These are phyloP conservation scores for Annulohypoxylon stygium DNA, from an alignment of 495 filamentous ascomycete species.

Conservation along the genomic window DNA sequence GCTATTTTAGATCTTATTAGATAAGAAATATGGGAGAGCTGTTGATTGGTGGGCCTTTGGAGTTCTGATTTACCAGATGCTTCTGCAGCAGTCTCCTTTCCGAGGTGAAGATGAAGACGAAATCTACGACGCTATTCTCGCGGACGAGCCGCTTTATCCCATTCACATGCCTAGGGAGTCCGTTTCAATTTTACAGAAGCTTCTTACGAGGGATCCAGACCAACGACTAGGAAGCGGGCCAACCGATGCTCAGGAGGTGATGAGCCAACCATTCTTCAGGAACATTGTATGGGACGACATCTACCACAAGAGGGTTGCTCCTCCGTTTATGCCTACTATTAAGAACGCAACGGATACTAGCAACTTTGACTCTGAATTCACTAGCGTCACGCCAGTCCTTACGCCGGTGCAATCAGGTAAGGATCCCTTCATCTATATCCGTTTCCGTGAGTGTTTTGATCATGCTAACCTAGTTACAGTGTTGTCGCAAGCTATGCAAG, in stretches of 20 bases:
- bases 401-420: conserved; percentile 97
- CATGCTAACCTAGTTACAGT: conserved; percentile 67
- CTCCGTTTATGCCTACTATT: conserved; percentile 91
- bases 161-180: conserved; percentile 99
- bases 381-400: conserved; percentile 95
- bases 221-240: conserved; percentile 91
- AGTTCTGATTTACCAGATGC: conserved; percentile 99
- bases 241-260: conserved; percentile 98
- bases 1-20: conserved; percentile 83
- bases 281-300: conserved; percentile 99
- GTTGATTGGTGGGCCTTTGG: conserved; percentile 99
- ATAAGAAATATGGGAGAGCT: conserved; percentile 98
- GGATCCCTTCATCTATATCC: conserved; percentile 8
- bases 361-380: conserved; percentile 99
- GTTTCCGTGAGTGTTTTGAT: conserved; percentile 26
- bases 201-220: conserved; percentile 95
- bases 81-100: conserved; percentile 98
- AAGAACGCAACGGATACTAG: conserved; percentile 94
- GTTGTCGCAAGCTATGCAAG: conserved; percentile 98
- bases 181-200: conserved; percentile 97
- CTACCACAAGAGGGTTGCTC: conserved; percentile 89
- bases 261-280: conserved; percentile 98
- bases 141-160: conserved; percentile 96
- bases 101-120: conserved; percentile 99
- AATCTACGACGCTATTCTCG: conserved; percentile 99